Evolutionary conservation across 2,329 filamentous ascomycete genomes (phyloP), one percentile per base, ranked within the genome.

Genomic region (Stromatinia cepivora): DNA sequence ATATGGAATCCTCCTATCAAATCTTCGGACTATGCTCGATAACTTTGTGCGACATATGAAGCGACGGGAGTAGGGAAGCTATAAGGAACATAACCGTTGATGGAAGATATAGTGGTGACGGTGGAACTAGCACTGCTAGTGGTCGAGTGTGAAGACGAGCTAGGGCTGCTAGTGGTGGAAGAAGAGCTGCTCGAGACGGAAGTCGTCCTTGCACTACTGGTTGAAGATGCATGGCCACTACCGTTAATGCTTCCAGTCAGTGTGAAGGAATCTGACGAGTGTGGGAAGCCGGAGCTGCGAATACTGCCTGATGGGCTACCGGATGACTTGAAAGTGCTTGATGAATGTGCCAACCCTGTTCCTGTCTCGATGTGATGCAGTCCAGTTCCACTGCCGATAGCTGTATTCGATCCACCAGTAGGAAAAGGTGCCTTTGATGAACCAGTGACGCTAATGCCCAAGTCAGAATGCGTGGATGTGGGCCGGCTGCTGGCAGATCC

Each of bases 81-180:
- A 34, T 67, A 61, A 17, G 65, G 54, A 22, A 52, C 65, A 50
- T 67, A 52, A n/a, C 54, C 65, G 31, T 39, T 31, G 25, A 67
- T 61, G 6, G 42, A 52, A 28, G 65, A 42, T 25, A 31, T 39
- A 42, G 65, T 52, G 22, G 66, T 67, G n/a, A 61, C 17, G 31
- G n/a, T 53, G 10, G 54, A 58, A 42, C 45, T 67, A 39, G 42
- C 39, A 20, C 54, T 61, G 4, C 54, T 53, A 22, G 45, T n/a
- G 54, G 31, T 63, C 8, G 46, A 63, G n/a, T 63, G 45, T 5
- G 45, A 61, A n/a, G 65, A 50, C 9, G 45, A 42, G 17, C 34
- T 67, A 22, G 28, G 17, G 22, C 34, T 52, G 34, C 56, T 25
- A 57, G 34, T 65, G 17, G 64, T 57, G 3, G 64, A 39, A 25